These are phyloP conservation scores for Xylaria cubensis DNA, from an alignment of 495 filamentous ascomycete species.

Conservation along the genomic window DNA sequence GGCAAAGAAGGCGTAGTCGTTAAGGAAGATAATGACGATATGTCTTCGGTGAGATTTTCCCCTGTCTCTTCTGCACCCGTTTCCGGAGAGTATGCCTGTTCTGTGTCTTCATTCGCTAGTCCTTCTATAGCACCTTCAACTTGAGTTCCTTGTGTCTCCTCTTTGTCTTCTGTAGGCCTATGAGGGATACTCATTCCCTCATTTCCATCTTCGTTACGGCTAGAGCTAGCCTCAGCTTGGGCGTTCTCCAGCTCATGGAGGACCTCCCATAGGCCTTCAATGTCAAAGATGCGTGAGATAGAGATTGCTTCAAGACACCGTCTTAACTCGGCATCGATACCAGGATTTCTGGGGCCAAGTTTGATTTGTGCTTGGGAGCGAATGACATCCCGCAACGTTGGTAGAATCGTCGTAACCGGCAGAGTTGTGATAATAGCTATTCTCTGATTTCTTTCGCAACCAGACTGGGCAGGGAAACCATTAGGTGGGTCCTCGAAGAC, in stretches of 20 bases:
- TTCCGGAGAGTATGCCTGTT: background rate
- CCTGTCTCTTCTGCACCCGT: background rate
- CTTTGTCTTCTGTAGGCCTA: background rate
- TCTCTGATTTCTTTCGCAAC: slow-evolving; percentile 16
- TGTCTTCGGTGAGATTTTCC: background rate
- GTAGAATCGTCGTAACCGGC: slow-evolving; percentile 40
- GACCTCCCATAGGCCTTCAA: slow-evolving; percentile 64
- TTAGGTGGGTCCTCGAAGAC: slow-evolving; percentile 17
- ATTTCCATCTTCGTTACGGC: background rate
- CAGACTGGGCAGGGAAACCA: background rate
- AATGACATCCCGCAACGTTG: slow-evolving; percentile 43
- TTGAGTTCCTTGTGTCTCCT: background rate
- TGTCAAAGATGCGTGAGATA: slow-evolving; percentile 66
- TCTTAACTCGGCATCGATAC: slow-evolving; percentile 30
- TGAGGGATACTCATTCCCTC: background rate
- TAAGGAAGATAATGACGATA: background rate
- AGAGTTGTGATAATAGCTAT: slow-evolving; percentile 49
- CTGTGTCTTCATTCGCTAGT: background rate
- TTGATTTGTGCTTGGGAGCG: slow-evolving; percentile 33
- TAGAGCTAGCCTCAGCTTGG: background rate
- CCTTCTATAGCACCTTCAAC: background rate
- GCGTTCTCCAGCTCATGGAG: slow-evolving; percentile 51
- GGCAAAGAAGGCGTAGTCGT: background rate
- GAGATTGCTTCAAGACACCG: slow-evolving; percentile 56
- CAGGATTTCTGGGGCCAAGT: slow-evolving; percentile 28